Percentiles rank a stretch among this genome's conserved stretches.
Conservation (phyloP, 345 rosid genomes). For the Barbarea vulgaris region DNA sequence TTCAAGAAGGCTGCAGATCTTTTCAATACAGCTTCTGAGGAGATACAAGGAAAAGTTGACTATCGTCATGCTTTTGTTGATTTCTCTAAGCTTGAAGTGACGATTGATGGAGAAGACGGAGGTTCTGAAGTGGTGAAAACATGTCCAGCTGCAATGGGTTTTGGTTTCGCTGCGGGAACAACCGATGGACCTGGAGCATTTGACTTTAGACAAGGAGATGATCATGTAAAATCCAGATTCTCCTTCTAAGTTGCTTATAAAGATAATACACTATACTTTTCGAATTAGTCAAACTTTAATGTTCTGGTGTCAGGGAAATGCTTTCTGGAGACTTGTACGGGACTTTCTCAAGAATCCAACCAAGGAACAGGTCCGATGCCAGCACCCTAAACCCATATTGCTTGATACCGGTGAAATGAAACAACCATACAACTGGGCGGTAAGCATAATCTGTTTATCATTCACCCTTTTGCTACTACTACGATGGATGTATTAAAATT, state of each 20-base stretch:
- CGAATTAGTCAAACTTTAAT: background rate
- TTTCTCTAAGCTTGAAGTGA: constrained; percentile 80
- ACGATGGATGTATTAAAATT: background rate
- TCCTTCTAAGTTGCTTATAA: background rate
- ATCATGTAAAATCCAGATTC: constrained; percentile 46
- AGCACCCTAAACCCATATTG: constrained; percentile 82
- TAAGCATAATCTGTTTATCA: constrained; percentile 36
- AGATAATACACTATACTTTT: background rate
- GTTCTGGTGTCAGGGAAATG: constrained; percentile 62
- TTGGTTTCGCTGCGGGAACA: constrained; percentile 95
- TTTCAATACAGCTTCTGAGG: constrained; percentile 73
- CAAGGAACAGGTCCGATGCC: constrained; percentile 70
- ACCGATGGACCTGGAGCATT: constrained; percentile 99
- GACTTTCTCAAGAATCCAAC: constrained; percentile 65
- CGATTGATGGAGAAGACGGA: constrained; percentile 54
- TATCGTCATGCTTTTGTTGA: constrained; percentile 66
- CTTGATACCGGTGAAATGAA: constrained; percentile 93
- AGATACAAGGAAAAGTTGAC: constrained; percentile 70
- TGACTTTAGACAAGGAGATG: constrained; percentile 93
- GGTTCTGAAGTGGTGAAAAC: constrained; percentile 70
- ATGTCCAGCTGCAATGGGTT: constrained; percentile 95
- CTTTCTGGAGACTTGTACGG: constrained; percentile 83
- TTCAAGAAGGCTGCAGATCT: constrained; percentile 73
- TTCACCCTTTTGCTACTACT: background rate
- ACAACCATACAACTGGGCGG: constrained; percentile 87